Evolutionary conservation across 2,329 filamentous ascomycete species (phyloP).

Genomic region (Aspergillus aculeatinus): DNA sequence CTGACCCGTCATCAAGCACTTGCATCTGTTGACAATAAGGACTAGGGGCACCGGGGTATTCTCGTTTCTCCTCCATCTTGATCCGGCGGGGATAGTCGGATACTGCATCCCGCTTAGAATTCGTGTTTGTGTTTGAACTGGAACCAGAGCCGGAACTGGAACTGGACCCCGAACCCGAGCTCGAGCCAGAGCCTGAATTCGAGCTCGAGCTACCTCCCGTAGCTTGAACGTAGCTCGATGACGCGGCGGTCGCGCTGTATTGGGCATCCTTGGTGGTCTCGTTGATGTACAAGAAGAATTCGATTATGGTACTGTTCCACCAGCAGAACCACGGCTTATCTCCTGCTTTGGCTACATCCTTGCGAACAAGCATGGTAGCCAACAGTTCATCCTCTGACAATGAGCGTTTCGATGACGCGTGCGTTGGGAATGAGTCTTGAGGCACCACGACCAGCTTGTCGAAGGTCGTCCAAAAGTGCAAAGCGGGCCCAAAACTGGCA

Average conservation of each 20-base stretch:
- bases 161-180: neutral
- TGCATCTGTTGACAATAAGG: slow-evolving; percentile 67
- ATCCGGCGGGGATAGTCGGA: slow-evolving; percentile 56
- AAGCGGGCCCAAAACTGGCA: slow-evolving; percentile 58
- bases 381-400: slow-evolving; percentile 26
- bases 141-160: neutral
- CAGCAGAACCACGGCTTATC: slow-evolving; percentile 68
- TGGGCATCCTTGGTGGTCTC: slow-evolving; percentile 43
- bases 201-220: neutral
- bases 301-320: slow-evolving; percentile 67
- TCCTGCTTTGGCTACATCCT: slow-evolving; percentile 50
- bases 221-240: neutral
- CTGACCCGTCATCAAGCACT: slow-evolving; percentile 53
- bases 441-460: slow-evolving; percentile 62
- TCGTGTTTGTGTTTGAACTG: neutral
- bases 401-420: slow-evolving; percentile 30
- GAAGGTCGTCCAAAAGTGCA: slow-evolving; percentile 62
- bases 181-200: neutral
- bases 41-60: slow-evolving; percentile 39
- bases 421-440: slow-evolving; percentile 36
- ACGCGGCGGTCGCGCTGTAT: slow-evolving; percentile 21
- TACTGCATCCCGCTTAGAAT: slow-evolving; percentile 6
- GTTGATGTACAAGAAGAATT: slow-evolving; percentile 65
- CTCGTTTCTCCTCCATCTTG: slow-evolving; percentile 66
- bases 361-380: slow-evolving; percentile 31